Evolutionary conservation across 306 rosid genomes (phyloP).

Genomic region (Cucumis cinereus): DNA sequence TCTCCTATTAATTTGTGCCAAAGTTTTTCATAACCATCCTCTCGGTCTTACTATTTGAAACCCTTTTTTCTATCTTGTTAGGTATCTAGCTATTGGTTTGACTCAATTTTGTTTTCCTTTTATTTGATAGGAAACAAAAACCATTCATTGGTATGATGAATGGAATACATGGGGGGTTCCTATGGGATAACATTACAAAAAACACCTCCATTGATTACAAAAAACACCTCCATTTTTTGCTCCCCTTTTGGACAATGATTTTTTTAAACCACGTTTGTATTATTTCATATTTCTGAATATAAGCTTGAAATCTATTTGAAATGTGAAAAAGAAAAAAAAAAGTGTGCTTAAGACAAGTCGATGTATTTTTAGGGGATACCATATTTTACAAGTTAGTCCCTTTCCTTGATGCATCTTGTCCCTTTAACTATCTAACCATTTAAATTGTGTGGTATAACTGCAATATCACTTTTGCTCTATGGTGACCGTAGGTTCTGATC

Average conservation of each 20-base stretch:
- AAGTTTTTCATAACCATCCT: background rate
- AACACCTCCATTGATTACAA: background rate
- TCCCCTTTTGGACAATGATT: background rate
- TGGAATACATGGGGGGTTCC: background rate
- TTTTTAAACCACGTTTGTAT: background rate
- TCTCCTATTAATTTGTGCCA: too few relatives aligned
- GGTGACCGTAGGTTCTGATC: conserved; percentile 14
- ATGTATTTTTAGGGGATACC: background rate
- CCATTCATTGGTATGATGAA: background rate
- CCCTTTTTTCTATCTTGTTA: background rate
- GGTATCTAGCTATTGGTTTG: background rate
- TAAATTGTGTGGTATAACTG: background rate
- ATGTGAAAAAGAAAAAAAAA: background rate
- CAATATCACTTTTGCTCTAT: background rate
- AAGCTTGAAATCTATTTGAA: background rate
- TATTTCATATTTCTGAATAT: background rate
- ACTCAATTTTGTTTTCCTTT: background rate
- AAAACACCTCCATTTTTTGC: background rate
- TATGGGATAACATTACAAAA: too few relatives aligned
- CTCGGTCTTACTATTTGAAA: background rate
- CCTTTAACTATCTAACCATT: background rate
- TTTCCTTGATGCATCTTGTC: background rate
- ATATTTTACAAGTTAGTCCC: background rate
- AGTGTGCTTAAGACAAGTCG: background rate
- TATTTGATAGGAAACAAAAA: too few relatives aligned